phyloP scores from a whole-genome alignment of 2,329 filamentous ascomycete genomes.

The Stylonectria norvegica region DNA sequence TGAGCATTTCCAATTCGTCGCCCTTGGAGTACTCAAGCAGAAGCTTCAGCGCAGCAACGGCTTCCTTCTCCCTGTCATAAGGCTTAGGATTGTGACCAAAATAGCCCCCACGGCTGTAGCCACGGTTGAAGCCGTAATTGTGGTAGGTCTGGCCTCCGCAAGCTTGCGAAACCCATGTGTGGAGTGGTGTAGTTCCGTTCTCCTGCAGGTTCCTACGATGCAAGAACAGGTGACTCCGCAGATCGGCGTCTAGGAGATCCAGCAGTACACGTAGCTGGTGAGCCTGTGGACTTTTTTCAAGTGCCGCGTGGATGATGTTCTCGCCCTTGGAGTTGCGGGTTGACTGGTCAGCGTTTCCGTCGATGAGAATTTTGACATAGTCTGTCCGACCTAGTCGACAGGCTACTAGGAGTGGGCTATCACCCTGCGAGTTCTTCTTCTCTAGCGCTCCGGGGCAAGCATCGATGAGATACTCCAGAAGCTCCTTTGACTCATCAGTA shows the following conservation, averaged over 20 bases:
- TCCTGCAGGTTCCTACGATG: conserved; percentile 53
- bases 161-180: conserved; percentile 49
- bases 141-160: conserved; percentile 19
- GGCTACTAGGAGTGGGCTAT: conserved; percentile 68
- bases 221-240: conserved; percentile 55
- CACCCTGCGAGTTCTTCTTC: conserved; percentile 52
- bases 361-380: conserved; percentile 59
- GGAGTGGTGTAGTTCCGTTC: conserved; percentile 61
- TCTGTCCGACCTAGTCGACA: conserved; percentile 53
- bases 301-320: conserved; percentile 66
- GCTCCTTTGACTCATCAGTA: conserved; percentile 41
- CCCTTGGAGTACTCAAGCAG: conserved; percentile 56
- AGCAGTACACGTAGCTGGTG: conserved; percentile 47
- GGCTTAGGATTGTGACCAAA: conserved; percentile 9
- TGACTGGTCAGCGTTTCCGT: conserved; percentile 67
- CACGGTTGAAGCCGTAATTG: conserved; percentile 10
- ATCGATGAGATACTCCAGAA: conserved; percentile 65
- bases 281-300: conserved; percentile 31
- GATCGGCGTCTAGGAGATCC: conserved; percentile 53
- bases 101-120: too few relatives aligned
- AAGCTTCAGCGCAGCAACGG: conserved; percentile 43
- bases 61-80: conserved; percentile 29
- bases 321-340: conserved; percentile 56
- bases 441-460: conserved; percentile 61
- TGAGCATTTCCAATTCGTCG: conserved; percentile 54